Conservation (phyloP, 176 grass and related monocot species). For the Triticum monococcum region DNA sequence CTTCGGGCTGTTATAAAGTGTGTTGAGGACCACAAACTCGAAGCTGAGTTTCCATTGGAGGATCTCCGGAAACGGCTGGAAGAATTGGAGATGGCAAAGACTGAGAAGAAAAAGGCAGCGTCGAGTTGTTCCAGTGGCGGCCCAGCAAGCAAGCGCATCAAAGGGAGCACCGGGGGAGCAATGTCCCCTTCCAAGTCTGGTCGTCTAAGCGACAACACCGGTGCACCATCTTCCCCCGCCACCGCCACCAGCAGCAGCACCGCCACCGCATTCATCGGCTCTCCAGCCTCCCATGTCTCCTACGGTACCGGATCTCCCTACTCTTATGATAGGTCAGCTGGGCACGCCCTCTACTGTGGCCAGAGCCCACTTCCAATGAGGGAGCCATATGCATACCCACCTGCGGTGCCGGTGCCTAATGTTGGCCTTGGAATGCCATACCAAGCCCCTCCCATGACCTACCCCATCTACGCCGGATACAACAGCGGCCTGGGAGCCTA, state of each 20-base stretch:
- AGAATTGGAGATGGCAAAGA: conserved; percentile 67
- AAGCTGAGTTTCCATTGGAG: conserved; percentile 64
- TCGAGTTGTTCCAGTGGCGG: conserved; percentile 40
- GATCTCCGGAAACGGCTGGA: conserved; percentile 59
- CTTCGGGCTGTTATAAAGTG: conserved; percentile 73
- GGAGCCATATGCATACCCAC: conserved; percentile 60
- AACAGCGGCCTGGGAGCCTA: conserved; percentile 44
- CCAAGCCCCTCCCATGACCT: conserved; percentile 55
- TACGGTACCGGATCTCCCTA: conserved; percentile 46
- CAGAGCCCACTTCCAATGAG: conserved; percentile 44
- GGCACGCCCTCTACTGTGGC: conserved; percentile 54
- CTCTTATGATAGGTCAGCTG: conserved; percentile 43
- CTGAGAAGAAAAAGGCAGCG: conserved; percentile 61
- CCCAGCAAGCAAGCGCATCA: conserved; percentile 66
- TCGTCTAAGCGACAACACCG: conserved; percentile 46
- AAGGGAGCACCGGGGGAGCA: conserved; percentile 52
- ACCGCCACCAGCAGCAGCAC: neutral
- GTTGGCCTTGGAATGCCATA: conserved; percentile 47
- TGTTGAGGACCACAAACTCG: conserved; percentile 73
- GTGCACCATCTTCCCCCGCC: conserved; percentile 42
- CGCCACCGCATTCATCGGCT: conserved; percentile 39
- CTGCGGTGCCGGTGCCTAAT: conserved; percentile 32
- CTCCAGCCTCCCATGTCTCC: conserved; percentile 53
- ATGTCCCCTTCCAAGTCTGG: conserved; percentile 62
- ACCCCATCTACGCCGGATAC: conserved; percentile 45